Evolutionary conservation across 2,329 filamentous ascomycete genomes (phyloP), one percentile per base, ranked within the genome.

Genomic region (Xylariaceae sp.): DNA sequence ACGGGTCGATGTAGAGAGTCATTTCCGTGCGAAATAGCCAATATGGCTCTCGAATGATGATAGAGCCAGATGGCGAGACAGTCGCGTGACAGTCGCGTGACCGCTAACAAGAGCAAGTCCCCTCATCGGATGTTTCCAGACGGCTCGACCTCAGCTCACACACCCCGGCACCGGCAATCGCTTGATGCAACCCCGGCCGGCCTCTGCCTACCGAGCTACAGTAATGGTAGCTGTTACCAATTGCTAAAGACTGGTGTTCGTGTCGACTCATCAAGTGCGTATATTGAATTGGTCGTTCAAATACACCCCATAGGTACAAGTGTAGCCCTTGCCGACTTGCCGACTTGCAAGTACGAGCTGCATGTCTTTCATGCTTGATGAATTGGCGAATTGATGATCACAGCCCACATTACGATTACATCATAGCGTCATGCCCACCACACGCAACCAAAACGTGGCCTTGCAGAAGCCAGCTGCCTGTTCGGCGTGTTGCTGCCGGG

Each of bases 41-140:
- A 38, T 12, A 5, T 17, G 15, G 11, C 15, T 38, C 35, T 53
- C 51, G 51, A 48, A 51, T 44, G 48, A 52, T 48, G 41, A 35
- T 44, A 47, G 45, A 56, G 40, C 32, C 36, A 35, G 43, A 54
- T 56, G 51, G 48, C 46, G 51, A 56, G 51, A 56, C 51, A 43
- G 54, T 56, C 54, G 51, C 51, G 46, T 49, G 51, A 56, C 51
- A 43, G 54, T 56, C 54, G 51, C 51, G 46, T 49, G 35, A 12
- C 10, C 35, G 5, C 12, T 17, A 12, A 12, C 10, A 12, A 17
- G 35, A 4, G 35, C 35, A 38, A 11, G 4, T 17, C 35, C 35
- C 35, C 32, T 14, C 15, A 38, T 38, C 35, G 35, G 35, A 12
- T 5, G 12, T 17, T 38, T 38, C 35, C 35, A 38, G 35, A 38